Conservation (phyloP, 2,329 filamentous ascomycete genomes). For the Pyricularia sp. region DNA sequence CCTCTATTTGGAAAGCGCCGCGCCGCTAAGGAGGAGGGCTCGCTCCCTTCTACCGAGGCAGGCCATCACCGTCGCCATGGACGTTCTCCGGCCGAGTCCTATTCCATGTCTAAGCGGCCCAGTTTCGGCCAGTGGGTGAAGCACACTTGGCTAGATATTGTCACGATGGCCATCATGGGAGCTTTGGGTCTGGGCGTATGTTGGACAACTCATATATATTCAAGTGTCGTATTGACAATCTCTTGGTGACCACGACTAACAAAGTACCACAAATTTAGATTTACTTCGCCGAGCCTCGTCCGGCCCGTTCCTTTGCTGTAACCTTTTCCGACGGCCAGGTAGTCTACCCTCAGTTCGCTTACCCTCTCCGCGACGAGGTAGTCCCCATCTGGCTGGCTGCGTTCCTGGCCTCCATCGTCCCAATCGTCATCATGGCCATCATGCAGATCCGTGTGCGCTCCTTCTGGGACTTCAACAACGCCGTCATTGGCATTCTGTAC, state of each 20-base stretch:
- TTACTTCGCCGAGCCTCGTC: slow-evolving; percentile 51
- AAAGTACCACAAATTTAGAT: slow-evolving; percentile 25
- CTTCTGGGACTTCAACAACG: slow-evolving; percentile 62
- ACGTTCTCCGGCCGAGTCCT: neutral
- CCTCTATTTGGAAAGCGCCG: neutral
- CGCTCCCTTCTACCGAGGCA: neutral
- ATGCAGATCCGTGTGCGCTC: slow-evolving; percentile 56
- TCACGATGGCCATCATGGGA: slow-evolving; percentile 55
- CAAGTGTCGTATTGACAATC: neutral
- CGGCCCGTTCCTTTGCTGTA: slow-evolving; percentile 56
- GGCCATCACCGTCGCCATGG: neutral
- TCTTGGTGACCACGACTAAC: slow-evolving; percentile 1
- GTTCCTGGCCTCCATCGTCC: slow-evolving; percentile 47
- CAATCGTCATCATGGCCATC: slow-evolving; percentile 50
- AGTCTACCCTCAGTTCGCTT: slow-evolving; percentile 58
- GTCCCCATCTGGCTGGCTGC: slow-evolving; percentile 60
- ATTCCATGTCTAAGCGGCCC: neutral
- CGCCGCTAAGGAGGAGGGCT: neutral
- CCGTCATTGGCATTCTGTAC: slow-evolving; percentile 55
- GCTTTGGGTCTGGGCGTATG: slow-evolving; percentile 53
- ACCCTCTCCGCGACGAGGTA: slow-evolving; percentile 57
- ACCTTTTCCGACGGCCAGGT: slow-evolving; percentile 53
- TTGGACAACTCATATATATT: slow-evolving; percentile 3
- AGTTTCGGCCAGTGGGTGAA: slow-evolving; percentile 57
- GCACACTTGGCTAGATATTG: slow-evolving; percentile 51